Percentiles rank a stretch among this genome's conserved stretches.
Evolutionary conservation across 2,329 filamentous ascomycete genomes (phyloP).

Genomic region (Calonectria honghensis): DNA sequence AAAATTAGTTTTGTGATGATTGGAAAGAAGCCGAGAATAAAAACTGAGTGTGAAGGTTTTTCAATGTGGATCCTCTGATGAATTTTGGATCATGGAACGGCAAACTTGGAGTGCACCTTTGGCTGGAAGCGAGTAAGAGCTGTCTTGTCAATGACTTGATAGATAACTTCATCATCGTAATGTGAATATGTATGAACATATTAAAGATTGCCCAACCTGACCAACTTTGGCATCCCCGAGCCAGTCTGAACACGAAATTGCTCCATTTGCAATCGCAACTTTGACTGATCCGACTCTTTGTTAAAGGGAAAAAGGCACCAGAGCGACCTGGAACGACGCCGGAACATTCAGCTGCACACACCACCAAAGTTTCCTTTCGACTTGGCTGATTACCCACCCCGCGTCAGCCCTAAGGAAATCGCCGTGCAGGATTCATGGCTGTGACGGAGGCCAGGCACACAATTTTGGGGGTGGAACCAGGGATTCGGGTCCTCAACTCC

Average conservation of each 20-base stretch:
- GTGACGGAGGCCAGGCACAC: not conserved
- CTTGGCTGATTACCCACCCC: not conserved
- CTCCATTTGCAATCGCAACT: not conserved
- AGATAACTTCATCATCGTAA: too few species aligned
- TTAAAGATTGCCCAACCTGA: not conserved
- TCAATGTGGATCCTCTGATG: not conserved
- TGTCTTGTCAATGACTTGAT: not conserved
- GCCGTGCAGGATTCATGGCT: not conserved
- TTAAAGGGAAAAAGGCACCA: not conserved
- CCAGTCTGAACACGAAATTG: not conserved
- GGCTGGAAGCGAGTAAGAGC: not conserved
- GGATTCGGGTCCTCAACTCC: not conserved
- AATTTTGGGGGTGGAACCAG: not conserved
- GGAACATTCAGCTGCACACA: not conserved
- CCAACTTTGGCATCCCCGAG: not conserved
- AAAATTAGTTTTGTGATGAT: not conserved
- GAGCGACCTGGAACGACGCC: not conserved
- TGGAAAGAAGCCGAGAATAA: not conserved
- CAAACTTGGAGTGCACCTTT: not conserved
- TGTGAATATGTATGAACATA: too few species aligned
- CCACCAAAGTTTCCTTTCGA: not conserved
- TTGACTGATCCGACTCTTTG: not conserved
- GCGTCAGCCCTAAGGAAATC: slow-evolving; percentile 10
- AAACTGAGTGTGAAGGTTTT: not conserved
- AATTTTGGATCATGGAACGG: not conserved